phyloP scores from a whole-genome alignment of 306 rosid genomes.

The Spatholobus suberectus region DNA sequence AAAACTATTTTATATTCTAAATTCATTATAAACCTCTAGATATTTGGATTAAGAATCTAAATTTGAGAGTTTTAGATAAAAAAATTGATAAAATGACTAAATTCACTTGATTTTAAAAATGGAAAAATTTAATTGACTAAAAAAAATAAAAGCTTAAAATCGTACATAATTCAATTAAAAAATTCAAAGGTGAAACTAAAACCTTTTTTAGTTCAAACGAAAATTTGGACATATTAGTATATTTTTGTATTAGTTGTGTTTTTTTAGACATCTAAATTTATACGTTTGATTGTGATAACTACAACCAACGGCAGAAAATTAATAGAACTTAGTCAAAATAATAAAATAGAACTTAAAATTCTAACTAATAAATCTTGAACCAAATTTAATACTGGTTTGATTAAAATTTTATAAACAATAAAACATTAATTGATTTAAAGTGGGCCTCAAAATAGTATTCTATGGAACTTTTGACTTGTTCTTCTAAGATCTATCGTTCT shows the following conservation, averaged over 20 bases:
- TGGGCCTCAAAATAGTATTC: neutral
- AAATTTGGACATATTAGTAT: too few species aligned
- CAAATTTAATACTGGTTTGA: neutral
- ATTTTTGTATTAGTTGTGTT: neutral
- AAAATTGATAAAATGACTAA: neutral
- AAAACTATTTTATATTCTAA: neutral
- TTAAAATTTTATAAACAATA: neutral
- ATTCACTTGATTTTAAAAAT: neutral
- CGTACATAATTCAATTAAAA: neutral
- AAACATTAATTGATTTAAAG: neutral
- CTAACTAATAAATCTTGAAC: neutral
- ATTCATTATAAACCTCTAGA: neutral
- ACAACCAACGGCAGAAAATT: neutral
- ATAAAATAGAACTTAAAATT: neutral
- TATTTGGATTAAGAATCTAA: neutral
- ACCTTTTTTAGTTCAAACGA: neutral
- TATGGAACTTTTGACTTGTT: neutral
- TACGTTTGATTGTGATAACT: neutral
- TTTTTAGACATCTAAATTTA: neutral
- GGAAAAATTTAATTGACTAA: neutral
- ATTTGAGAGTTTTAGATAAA: neutral
- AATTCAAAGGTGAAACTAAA: neutral
- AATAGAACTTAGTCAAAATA: neutral
- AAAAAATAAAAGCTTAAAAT: neutral
- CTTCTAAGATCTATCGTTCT: neutral